Percentiles rank a stretch among this genome's conserved stretches.
These are phyloP conservation scores for Yamadazyma aaseri DNA, from an alignment of 1,139 yeast species.

Conservation along the genomic window DNA sequence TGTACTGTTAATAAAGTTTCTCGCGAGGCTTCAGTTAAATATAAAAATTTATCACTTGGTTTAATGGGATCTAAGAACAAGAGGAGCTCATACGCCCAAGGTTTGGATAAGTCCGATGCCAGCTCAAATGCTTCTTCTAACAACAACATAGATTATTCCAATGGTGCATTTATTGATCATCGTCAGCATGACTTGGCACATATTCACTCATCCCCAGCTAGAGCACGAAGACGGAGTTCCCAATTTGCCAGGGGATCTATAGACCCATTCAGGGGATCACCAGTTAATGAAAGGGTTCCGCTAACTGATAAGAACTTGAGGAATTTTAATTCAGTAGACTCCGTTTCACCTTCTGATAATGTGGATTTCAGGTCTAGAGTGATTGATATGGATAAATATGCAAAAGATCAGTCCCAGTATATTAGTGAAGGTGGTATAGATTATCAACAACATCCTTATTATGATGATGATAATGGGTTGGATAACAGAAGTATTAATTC, in stretches of 20 bases:
- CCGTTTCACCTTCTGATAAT: constrained; percentile 13
- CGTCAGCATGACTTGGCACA: constrained; percentile 30
- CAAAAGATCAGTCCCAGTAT: constrained; percentile 34
- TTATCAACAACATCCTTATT: constrained; percentile 1
- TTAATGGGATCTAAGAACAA: constrained; percentile 3
- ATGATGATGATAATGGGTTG: constrained; percentile 10
- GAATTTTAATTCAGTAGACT: constrained; percentile 15
- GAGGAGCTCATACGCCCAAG: background rate
- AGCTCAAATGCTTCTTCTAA: constrained; percentile 7
- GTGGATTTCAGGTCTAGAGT: constrained; percentile 14
- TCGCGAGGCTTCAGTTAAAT: too few species aligned
- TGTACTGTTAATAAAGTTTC: too few species aligned
- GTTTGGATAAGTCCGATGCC: constrained; percentile 2
- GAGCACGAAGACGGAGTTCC: constrained; percentile 28
- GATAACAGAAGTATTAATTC: constrained; percentile 28
- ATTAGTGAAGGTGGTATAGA: background rate
- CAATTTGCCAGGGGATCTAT: constrained; percentile 2
- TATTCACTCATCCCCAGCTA: constrained; percentile 33
- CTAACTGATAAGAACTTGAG: constrained; percentile 40
- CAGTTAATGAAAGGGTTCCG: constrained; percentile 22
- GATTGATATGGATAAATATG: constrained; percentile 34
- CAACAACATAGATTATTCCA: constrained; percentile 9
- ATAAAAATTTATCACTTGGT: too few species aligned
- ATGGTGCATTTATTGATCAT: constrained; percentile 36
- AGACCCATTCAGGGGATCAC: background rate